Evolutionary conservation across 2,329 filamentous ascomycete genomes (phyloP).

Genomic region (Verticillium tricorpus): DNA sequence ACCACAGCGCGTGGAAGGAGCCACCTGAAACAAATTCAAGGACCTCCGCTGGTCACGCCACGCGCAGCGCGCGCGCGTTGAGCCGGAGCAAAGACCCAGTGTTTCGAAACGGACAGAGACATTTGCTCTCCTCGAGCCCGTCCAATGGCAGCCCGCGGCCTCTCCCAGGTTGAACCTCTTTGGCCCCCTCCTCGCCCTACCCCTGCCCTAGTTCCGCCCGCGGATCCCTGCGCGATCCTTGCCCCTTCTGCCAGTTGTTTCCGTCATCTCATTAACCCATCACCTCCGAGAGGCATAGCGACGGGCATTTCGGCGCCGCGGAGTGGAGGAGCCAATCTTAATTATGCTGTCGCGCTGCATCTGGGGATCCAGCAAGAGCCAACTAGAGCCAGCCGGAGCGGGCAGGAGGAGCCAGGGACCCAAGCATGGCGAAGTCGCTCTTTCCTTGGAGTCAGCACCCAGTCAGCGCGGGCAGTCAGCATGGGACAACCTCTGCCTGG

Average conservation of each 20-base stretch:
- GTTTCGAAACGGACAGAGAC: constrained; percentile 3
- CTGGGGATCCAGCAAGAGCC: not conserved
- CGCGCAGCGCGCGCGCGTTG: not conserved
- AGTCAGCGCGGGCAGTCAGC: not conserved
- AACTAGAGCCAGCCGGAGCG: not conserved
- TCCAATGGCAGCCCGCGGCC: not conserved
- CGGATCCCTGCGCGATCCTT: constrained; percentile 3
- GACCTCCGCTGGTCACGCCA: constrained; percentile 4
- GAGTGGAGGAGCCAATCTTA: not conserved
- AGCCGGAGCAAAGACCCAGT: not conserved
- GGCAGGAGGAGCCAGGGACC: not conserved
- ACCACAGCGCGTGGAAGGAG: not conserved
- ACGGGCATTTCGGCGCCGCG: not conserved
- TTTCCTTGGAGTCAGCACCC: not conserved
- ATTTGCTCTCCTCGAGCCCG: not conserved
- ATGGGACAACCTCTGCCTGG: too few species aligned
- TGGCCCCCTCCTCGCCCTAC: not conserved
- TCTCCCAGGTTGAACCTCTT: not conserved
- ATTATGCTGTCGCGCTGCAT: not conserved
- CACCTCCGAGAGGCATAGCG: not conserved
- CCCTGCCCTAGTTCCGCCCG: not conserved
- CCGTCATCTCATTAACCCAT: constrained; percentile 2
- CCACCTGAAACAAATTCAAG: constrained; percentile 16
- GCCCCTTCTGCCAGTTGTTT: constrained; percentile 1
- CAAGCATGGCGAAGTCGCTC: not conserved